phyloP scores from a whole-genome alignment of 2,329 filamentous ascomycete species.

The Penicillium sp. region DNA sequence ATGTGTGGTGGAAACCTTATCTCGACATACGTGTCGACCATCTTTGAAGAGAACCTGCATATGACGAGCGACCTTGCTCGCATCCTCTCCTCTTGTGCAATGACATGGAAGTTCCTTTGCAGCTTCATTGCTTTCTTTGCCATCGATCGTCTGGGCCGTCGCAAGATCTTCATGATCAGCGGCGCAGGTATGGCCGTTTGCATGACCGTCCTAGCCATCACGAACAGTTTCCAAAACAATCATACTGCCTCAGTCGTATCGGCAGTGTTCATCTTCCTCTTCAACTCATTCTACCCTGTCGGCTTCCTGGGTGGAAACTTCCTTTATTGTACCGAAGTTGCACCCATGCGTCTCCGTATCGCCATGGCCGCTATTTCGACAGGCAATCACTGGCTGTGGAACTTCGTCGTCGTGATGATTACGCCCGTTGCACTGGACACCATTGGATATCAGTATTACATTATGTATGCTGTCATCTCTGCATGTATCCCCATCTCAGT shows the following conservation, averaged over 20 bases:
- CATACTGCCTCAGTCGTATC: constrained; percentile 14
- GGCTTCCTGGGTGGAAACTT: constrained; percentile 25
- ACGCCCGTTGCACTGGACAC: constrained; percentile 24
- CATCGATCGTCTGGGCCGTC: constrained; percentile 54
- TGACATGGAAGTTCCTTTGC: constrained; percentile 60
- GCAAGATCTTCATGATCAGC: constrained; percentile 56
- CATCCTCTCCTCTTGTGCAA: constrained; percentile 50
- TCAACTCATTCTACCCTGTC: constrained; percentile 25
- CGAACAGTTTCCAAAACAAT: constrained; percentile 32
- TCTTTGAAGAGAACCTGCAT: constrained; percentile 23
- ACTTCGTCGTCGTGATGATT: constrained; percentile 26
- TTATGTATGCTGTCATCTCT: constrained; percentile 22
- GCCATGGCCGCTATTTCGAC: constrained; percentile 25
- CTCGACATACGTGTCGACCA: constrained; percentile 22
- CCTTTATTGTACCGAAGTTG: constrained; percentile 27
- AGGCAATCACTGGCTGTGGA: constrained; percentile 25
- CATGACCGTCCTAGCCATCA: constrained; percentile 54
- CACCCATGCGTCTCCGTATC: constrained; percentile 24
- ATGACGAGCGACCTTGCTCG: constrained; percentile 24
- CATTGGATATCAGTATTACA: constrained; percentile 25
- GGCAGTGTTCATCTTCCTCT: constrained; percentile 23
- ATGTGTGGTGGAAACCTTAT: constrained; percentile 26
- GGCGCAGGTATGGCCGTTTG: constrained; percentile 56
- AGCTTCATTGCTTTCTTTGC: constrained; percentile 54
- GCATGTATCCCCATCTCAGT: constrained; percentile 20